Evolutionary conservation across 2,329 filamentous ascomycete genomes (phyloP), one percentile per base, ranked within the genome.

Genomic region (Pyrenochaeta sp.): DNA sequence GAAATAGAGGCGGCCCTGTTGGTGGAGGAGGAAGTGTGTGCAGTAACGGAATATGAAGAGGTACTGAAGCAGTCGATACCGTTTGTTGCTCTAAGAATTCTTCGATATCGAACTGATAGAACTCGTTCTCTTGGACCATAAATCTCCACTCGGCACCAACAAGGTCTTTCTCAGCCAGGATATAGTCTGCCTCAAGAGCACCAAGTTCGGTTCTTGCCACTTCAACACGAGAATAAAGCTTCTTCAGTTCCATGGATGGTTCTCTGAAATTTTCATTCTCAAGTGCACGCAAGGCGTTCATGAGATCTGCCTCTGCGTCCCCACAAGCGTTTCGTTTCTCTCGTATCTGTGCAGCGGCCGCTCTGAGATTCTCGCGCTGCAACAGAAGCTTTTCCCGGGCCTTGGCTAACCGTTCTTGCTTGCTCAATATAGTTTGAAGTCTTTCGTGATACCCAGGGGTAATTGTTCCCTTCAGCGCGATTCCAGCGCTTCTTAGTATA

Each of bases 101-200:
- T 23, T 30, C 28, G 6, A 58, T 13, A 11, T 55, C 50, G 24
- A 46, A 51, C 15, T 60, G 56, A 14, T 62, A 64, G 7, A 62
- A 51, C 7, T 43, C 38, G 7, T 38, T 45, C 21, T 64, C 61
- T 14, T 47, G 44, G 3, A 53, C 49, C 36, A 50, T 41, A 27
- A 53, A 60, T 7, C 3, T 31, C 59, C 59, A 62, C 32, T 62
- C 61, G 3, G 29, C 11, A 1, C 49, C 61, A 1, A 42, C 38
- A 3, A 62, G 36, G 6, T 30, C 21, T 3, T 49, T 30, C 20
- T 61, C 61, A 6, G 31, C 34, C 23, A 51, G 37, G 4, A 60
- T 7, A 18, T 55, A 51, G 3, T 61, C 45, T n/a, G 53, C 52
- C 26, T 62, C 61, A 6, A 51, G 18, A 3, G 27, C 35, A 1